phyloP scores from a whole-genome alignment of 768 basidiomycete species.

The Termitomyces sp. region DNA sequence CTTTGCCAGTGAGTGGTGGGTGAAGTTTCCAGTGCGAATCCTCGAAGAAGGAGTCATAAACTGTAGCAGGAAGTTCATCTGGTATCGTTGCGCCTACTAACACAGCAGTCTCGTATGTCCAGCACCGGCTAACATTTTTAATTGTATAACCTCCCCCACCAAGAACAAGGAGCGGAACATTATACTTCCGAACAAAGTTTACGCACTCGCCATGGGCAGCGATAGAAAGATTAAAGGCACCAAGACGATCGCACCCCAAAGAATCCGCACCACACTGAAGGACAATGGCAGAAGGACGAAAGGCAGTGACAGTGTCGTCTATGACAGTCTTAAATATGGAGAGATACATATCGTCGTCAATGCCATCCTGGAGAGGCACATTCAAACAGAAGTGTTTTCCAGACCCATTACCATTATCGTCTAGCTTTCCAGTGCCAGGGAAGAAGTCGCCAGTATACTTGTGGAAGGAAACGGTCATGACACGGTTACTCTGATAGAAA shows the following conservation, averaged over 20 bases:
- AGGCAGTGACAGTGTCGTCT: slow-evolving; percentile 87
- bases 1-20: slow-evolving; percentile 85
- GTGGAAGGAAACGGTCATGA: slow-evolving; percentile 98
- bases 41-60: slow-evolving; percentile 91
- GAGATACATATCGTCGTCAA: slow-evolving; percentile 97
- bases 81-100: slow-evolving; percentile 81
- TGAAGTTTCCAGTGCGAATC: slow-evolving; percentile 92
- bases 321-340: slow-evolving; percentile 95
- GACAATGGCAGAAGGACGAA: slow-evolving; percentile 87
- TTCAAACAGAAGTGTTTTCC: slow-evolving; percentile 97
- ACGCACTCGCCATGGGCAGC: slow-evolving; percentile 98
- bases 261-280: slow-evolving; percentile 98
- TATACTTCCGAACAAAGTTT: slow-evolving; percentile 91
- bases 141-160: slow-evolving; percentile 98
- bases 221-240: slow-evolving; percentile 96
- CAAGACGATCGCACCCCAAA: slow-evolving; percentile 89
- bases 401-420: slow-evolving; percentile 83
- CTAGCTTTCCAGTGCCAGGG: slow-evolving; percentile 93
- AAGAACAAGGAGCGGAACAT: slow-evolving; percentile 85
- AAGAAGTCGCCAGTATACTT: slow-evolving; percentile 99
- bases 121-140: slow-evolving; percentile 96
- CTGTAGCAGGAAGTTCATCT: slow-evolving; percentile 82
- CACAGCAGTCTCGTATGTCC: slow-evolving; percentile 97
- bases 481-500: slow-evolving; percentile 97
- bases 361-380: slow-evolving; percentile 91